These are phyloP conservation scores for Prunus mume DNA, from an alignment of 306 rosid genomes.

Conservation along the genomic window DNA sequence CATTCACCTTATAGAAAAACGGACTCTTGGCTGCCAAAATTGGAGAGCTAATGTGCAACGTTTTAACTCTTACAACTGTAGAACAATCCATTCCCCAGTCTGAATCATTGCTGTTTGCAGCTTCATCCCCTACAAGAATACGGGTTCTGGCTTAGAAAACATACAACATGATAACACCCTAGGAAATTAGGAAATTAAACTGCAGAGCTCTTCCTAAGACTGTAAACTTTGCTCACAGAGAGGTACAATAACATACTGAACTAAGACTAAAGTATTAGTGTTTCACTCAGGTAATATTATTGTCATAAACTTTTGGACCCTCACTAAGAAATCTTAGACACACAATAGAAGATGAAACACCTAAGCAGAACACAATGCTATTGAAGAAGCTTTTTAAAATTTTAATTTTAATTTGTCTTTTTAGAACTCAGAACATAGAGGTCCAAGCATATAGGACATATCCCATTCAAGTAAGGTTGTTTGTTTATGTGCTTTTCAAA, in stretches of 20 bases:
- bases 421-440: background rate
- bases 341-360: background rate
- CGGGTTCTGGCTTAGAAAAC: background rate
- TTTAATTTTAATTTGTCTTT: background rate
- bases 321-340: background rate
- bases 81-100: conserved; percentile 79
- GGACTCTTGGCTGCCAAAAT: conserved; percentile 99
- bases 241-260: background rate
- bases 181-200: conserved; percentile 4
- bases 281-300: background rate
- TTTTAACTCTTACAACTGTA: conserved; percentile 68
- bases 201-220: background rate
- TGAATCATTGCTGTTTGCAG: conserved; percentile 66
- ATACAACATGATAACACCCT: background rate
- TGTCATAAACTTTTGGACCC: background rate
- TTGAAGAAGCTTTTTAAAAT: background rate
- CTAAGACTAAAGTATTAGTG: background rate
- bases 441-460: background rate
- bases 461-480: background rate
- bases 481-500: background rate
- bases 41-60: conserved; percentile 91
- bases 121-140: conserved; percentile 73
- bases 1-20: conserved; percentile 78
- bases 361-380: background rate
- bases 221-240: background rate